Conservation (phyloP, 2,329 filamentous ascomycete genomes). For the Pyrenophora tritici-repentis region DNA sequence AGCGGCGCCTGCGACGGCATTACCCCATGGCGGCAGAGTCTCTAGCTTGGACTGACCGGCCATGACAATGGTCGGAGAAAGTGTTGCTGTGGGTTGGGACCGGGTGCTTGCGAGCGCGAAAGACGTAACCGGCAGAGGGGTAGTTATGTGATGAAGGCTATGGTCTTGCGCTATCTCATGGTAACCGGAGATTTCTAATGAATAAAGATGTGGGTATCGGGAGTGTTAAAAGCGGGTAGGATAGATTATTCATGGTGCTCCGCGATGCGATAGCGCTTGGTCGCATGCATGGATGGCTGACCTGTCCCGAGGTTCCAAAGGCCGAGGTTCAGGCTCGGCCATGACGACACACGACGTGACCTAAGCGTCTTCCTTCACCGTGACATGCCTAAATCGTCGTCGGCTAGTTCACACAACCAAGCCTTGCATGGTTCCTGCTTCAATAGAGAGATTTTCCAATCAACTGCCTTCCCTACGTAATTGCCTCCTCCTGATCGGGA, state of each 20-base stretch:
- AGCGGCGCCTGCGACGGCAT: slow-evolving; percentile 87
- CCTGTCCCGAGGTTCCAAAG: slow-evolving; percentile 43
- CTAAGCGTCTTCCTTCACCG: slow-evolving; percentile 1
- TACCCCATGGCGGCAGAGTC: slow-evolving; percentile 86
- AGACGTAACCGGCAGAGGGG: slow-evolving; percentile 24
- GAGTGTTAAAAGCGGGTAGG: slow-evolving; percentile 20
- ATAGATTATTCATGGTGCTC: slow-evolving; percentile 22
- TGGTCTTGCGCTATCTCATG: slow-evolving; percentile 31
- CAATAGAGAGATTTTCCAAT: neutral
- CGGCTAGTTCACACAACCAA: neutral
- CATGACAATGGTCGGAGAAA: slow-evolving; percentile 46
- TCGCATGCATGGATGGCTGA: slow-evolving; percentile 38
- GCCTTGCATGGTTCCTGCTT: neutral
- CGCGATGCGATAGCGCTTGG: slow-evolving; percentile 30
- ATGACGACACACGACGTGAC: slow-evolving; percentile 11
- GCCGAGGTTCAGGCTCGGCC: slow-evolving; percentile 36
- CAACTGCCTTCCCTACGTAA: neutral
- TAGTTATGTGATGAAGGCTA: slow-evolving; percentile 11
- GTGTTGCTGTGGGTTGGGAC: neutral
- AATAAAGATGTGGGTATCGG: slow-evolving; percentile 12
- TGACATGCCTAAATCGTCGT: neutral
- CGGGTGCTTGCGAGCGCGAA: slow-evolving; percentile 14
- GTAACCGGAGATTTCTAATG: slow-evolving; percentile 5
- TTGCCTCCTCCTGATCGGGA: neutral
- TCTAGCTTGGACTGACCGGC: slow-evolving; percentile 66